phyloP scores from a whole-genome alignment of 306 rosid species.

The Quercus mongolica region DNA sequence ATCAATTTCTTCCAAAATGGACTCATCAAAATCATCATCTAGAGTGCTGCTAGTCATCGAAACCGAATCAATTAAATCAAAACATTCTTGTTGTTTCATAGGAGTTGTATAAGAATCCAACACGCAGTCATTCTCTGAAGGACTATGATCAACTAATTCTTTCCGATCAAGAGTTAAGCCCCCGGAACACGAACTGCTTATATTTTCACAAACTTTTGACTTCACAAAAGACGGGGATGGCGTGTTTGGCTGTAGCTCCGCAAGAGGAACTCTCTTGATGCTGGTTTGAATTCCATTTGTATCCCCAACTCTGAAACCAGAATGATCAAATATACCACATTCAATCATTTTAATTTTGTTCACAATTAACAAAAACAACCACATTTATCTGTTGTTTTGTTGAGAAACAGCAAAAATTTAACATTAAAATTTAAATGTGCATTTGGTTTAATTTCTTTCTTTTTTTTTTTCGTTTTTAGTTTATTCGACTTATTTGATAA shows the following conservation, averaged over 20 bases:
- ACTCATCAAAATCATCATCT: constrained; percentile 67
- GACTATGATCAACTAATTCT: neutral
- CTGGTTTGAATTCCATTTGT: constrained; percentile 16
- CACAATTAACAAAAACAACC: neutral
- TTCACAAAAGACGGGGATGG: constrained; percentile 3
- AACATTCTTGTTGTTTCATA: constrained; percentile 28
- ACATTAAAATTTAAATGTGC: too few relatives aligned
- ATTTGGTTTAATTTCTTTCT: too few relatives aligned
- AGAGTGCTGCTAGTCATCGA: constrained; percentile 26
- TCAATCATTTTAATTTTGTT: neutral
- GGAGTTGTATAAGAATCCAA: constrained; percentile 47
- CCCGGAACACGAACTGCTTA: neutral
- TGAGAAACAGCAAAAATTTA: neutral
- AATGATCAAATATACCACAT: neutral
- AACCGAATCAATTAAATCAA: constrained; percentile 30
- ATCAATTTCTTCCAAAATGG: constrained; percentile 65
- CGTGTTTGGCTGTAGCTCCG: constrained; percentile 44
- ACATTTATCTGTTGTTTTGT: neutral
- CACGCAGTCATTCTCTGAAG: neutral
- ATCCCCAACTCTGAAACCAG: constrained; percentile 31
- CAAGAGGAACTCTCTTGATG: constrained; percentile 52
- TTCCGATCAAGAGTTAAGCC: neutral
- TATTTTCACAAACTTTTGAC: neutral
- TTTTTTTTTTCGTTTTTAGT: too few relatives aligned
- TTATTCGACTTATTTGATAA: too few relatives aligned